These are phyloP conservation scores for Boletus tylopilopsis DNA, from an alignment of 768 basidiomycete genomes.

Conservation along the genomic window DNA sequence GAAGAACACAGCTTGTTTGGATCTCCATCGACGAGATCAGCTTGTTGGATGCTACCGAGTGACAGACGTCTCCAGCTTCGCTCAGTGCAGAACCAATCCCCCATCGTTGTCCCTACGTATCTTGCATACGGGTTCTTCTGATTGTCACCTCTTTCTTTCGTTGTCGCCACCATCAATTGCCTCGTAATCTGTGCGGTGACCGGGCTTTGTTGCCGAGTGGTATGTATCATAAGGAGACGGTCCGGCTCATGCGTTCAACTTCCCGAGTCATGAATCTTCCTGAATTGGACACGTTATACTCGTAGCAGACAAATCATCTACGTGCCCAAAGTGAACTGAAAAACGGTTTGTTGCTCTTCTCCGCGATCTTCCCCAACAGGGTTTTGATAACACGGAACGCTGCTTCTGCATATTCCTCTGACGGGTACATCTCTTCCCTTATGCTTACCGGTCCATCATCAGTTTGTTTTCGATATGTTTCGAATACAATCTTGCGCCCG, in stretches of 20 bases:
- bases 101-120: neutral
- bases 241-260: too few species aligned
- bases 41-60: slow-evolving; percentile 3
- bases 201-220: too few species aligned
- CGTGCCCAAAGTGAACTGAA: too few species aligned
- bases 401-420: neutral
- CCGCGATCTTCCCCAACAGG: neutral
- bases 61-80: slow-evolving; percentile 5
- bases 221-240: too few species aligned
- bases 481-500: neutral
- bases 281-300: too few species aligned
- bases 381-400: neutral
- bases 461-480: neutral
- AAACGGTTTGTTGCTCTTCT: neutral
- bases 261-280: too few species aligned
- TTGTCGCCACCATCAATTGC: too few species aligned
- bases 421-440: neutral
- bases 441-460: neutral
- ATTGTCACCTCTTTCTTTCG: too few species aligned
- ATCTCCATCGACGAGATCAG: neutral
- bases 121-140: too few species aligned
- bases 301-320: too few species aligned
- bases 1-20: neutral
- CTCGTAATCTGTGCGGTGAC: too few species aligned
- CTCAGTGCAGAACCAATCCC: slow-evolving; percentile 2